Conservation (phyloP, 768 basidiomycete species). For the Pseudohyphozyma bogoriensis region DNA sequence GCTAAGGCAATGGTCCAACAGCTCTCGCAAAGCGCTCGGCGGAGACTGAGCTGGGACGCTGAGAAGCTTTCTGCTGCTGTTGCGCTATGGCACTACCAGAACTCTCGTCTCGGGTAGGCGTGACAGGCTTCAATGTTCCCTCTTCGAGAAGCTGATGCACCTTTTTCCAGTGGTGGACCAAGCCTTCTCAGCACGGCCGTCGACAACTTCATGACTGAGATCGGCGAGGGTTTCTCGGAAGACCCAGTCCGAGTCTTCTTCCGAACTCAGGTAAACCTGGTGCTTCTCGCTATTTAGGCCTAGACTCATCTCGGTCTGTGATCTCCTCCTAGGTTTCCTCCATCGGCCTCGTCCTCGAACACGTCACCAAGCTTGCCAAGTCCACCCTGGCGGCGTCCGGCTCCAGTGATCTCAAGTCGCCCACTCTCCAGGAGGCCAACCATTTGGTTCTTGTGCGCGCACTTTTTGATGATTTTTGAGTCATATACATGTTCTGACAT, state of each 20-base stretch:
- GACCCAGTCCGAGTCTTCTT: slow-evolving; percentile 80
- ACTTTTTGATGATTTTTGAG: too few species aligned
- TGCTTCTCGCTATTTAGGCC: too few species aligned
- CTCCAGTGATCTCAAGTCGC: slow-evolving; percentile 38
- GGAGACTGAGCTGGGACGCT: slow-evolving; percentile 65
- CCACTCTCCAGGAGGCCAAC: slow-evolving; percentile 57
- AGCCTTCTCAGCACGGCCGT: slow-evolving; percentile 57
- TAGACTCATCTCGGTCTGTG: too few species aligned
- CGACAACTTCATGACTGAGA: slow-evolving; percentile 54
- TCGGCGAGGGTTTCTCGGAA: slow-evolving; percentile 51
- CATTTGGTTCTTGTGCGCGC: slow-evolving; percentile 55
- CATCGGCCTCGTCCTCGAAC: slow-evolving; percentile 57
- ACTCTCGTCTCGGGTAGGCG: slow-evolving; percentile 37
- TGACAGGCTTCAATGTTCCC: not conserved
- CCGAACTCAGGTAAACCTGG: slow-evolving; percentile 50
- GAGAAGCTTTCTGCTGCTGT: slow-evolving; percentile 75
- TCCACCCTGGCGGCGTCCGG: slow-evolving; percentile 42
- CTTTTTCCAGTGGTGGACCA: slow-evolving; percentile 23
- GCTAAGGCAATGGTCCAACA: slow-evolving; percentile 34
- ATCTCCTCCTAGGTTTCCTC: slow-evolving; percentile 45
- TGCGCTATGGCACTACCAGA: slow-evolving; percentile 57
- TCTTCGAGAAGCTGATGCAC: not conserved
- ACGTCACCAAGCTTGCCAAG: slow-evolving; percentile 48
- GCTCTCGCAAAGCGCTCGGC: slow-evolving; percentile 72
- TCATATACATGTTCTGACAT: too few species aligned